Percentiles rank a stretch among this genome's conserved stretches.
These are phyloP conservation scores for Agapanthus africanus DNA, from an alignment of 106 monocot species.

Conservation along the genomic window DNA sequence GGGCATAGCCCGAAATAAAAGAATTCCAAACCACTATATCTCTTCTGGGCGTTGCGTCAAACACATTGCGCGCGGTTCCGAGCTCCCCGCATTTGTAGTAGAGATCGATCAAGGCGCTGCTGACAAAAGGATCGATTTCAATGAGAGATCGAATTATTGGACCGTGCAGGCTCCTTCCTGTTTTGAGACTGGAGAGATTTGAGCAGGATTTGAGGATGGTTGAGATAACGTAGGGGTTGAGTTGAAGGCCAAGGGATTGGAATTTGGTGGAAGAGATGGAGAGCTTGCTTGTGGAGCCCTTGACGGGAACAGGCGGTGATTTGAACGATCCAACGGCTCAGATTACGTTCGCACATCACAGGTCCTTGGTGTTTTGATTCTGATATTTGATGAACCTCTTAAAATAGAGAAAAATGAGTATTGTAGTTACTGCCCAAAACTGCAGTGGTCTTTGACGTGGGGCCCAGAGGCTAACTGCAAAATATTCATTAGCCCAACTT, in stretches of 20 bases:
- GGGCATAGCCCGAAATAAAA: conserved; percentile 41
- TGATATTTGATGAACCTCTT: too few relatives aligned
- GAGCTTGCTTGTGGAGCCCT: conserved; percentile 18
- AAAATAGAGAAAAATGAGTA: too few relatives aligned
- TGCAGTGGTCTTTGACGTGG: too few relatives aligned
- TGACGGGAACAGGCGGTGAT: conserved; percentile 32
- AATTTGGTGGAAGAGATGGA: conserved; percentile 33
- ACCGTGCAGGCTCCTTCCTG: conserved; percentile 23
- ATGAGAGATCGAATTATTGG: conserved; percentile 8
- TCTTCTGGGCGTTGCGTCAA: conserved; percentile 28
- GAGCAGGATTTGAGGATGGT: conserved; percentile 33
- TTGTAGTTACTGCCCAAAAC: too few relatives aligned
- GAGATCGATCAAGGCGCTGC: conserved; percentile 27
- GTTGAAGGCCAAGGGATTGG: conserved; percentile 9
- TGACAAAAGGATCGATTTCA: conserved; percentile 30
- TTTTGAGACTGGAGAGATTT: conserved; percentile 13
- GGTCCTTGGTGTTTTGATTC: too few relatives aligned
- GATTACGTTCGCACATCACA: conserved; percentile 10
- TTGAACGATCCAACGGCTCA: conserved; percentile 24
- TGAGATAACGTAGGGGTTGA: conserved; percentile 23
- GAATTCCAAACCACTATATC: conserved; percentile 68
- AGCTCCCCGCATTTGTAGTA: conserved; percentile 34
- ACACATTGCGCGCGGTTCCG: conserved; percentile 30
- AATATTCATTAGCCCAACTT: too few relatives aligned
- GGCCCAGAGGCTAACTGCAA: too few relatives aligned